A percentile compares a stretch with the other conserved stretches of the same genome.
Evolutionary conservation across 2,329 filamentous ascomycete genomes (phyloP).

Genomic region (Penicillium sp.): DNA sequence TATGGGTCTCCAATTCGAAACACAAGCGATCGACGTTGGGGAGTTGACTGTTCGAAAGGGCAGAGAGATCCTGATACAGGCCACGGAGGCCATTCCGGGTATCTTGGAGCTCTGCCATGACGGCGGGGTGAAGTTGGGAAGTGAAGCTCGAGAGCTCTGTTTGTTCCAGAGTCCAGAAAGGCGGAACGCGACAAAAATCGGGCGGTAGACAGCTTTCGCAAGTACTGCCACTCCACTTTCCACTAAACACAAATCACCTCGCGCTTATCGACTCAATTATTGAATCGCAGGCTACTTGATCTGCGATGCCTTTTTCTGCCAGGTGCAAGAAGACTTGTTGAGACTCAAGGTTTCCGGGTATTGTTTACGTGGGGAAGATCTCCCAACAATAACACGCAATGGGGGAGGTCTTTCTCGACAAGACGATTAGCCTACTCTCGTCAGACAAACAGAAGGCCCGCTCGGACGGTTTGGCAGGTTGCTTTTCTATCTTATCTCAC

Average conservation of each 20-base stretch:
- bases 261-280: slow-evolving; percentile 4
- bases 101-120: slow-evolving; percentile 52
- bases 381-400: slow-evolving; percentile 20
- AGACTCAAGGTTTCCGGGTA: neutral
- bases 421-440: slow-evolving; percentile 36
- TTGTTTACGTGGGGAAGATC: neutral
- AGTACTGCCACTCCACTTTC: slow-evolving; percentile 10
- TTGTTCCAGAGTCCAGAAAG: slow-evolving; percentile 22
- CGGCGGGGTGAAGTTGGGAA: slow-evolving; percentile 18
- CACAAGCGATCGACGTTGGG: slow-evolving; percentile 62
- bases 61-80: slow-evolving; percentile 75
- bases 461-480: slow-evolving; percentile 44
- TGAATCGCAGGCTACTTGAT: slow-evolving; percentile 1
- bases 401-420: slow-evolving; percentile 37
- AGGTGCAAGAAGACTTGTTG: neutral
- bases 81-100: slow-evolving; percentile 69
- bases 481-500: neutral
- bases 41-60: slow-evolving; percentile 62
- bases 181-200: slow-evolving; percentile 33
- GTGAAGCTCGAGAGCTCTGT: slow-evolving; percentile 23
- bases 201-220: slow-evolving; percentile 14
- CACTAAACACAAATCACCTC: slow-evolving; percentile 2
- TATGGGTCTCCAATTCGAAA: slow-evolving; percentile 55
- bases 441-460: slow-evolving; percentile 42
- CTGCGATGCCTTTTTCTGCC: neutral